Evolutionary conservation across 2,329 filamentous ascomycete species (phyloP), one percentile per base, ranked within the genome.

Genomic region (Lachnum nothofagi): DNA sequence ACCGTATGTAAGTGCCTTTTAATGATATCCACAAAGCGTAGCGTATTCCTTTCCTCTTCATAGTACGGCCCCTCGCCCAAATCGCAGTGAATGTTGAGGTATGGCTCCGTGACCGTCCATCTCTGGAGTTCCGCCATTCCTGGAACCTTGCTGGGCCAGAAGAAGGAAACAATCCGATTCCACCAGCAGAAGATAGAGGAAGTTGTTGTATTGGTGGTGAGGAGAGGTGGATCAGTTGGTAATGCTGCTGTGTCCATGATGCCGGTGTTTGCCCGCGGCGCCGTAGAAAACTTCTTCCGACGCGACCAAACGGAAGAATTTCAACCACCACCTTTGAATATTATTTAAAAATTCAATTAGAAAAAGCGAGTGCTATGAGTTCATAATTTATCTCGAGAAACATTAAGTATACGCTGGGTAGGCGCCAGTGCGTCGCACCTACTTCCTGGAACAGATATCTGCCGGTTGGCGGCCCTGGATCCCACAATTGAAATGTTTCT

Each of bases 1-100:
- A 93, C 76, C 41, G 78, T 76, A 70, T 93, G 85, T 39, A 95
- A 64, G 53, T 82, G 80, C 64, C 86, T 78, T 64, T 85, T 81
- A 67, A 84, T 85, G 68, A 95, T 91, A 68, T 96, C 91, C 53
- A 91, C 80, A 66, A 89, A 90, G 55, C 87, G 85, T 50, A 91
- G 71, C 40, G 73, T 76, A 65, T 86, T 77, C 43, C 77, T 80
- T 19, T 70, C 70, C 50, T 76, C 71, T 66, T 90, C 85, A 70
- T 82, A 88, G 70, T 82, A 88, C 1, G 86, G 86, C 0, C 79
- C 87, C 68, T 91, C 87, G 55, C 83, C 85, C 24, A 91, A 76
- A 12, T 70, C 72, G 69, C 85, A 88, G 56, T 79, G 75, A 47
- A 79, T 69, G 57, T 82, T 71, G 53, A 91, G 73, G 62, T 72